Conservation (phyloP, 768 basidiomycete genomes). For the Fomitopsis pulvina region DNA sequence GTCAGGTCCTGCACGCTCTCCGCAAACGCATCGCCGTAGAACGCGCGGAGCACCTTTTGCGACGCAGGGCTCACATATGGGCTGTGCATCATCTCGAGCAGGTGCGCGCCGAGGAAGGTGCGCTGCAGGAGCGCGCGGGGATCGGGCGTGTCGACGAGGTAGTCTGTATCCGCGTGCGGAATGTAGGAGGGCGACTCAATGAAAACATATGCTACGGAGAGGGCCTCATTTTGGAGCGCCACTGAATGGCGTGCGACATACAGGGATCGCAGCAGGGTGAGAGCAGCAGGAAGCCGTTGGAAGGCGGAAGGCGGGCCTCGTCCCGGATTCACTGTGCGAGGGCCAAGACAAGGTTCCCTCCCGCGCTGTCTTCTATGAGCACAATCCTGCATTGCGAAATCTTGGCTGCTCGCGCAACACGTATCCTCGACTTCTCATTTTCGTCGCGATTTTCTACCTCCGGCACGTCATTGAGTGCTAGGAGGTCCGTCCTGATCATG, state of each 20-base stretch:
- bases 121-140: slow-evolving; percentile 45
- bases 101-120: slow-evolving; percentile 43
- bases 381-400: slow-evolving; percentile 29
- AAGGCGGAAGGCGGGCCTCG: slow-evolving; percentile 37
- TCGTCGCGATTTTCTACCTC: slow-evolving; percentile 4
- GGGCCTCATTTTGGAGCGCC: slow-evolving; percentile 10
- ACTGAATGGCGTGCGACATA: slow-evolving; percentile 16
- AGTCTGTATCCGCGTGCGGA: slow-evolving; percentile 42
- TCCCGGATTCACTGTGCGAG: slow-evolving; percentile 49
- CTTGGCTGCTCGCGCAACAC: slow-evolving; percentile 5
- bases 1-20: slow-evolving; percentile 22
- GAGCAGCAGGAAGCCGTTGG: slow-evolving; percentile 40
- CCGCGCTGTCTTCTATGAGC: slow-evolving; percentile 49
- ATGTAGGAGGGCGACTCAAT: slow-evolving; percentile 43
- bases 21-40: slow-evolving; percentile 25
- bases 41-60: slow-evolving; percentile 25
- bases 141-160: slow-evolving; percentile 47
- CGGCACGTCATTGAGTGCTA: background rate
- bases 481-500: slow-evolving; percentile 3
- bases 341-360: slow-evolving; percentile 46
- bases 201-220: slow-evolving; percentile 35
- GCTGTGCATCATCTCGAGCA: slow-evolving; percentile 27
- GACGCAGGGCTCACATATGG: slow-evolving; percentile 29
- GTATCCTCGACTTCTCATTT: slow-evolving; percentile 7
- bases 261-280: slow-evolving; percentile 35